Evolutionary conservation across 2,329 filamentous ascomycete genomes (phyloP).

Genomic region (Chaetomium strumarium): DNA sequence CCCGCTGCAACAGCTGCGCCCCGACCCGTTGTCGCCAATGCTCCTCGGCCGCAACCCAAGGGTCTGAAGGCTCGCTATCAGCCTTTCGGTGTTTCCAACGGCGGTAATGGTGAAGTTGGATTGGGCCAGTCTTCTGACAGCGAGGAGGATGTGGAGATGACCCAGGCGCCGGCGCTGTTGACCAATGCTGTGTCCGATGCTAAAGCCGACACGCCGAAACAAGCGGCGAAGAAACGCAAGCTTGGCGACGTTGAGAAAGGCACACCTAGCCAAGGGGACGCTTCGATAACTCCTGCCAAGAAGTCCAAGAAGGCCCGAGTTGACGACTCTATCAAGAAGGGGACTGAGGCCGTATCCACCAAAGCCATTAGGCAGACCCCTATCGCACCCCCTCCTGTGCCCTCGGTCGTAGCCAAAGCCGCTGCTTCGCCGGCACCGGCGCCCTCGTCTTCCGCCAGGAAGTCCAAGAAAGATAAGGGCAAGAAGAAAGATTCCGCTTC

Average conservation of each 20-base stretch:
- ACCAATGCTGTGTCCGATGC: conserved; percentile 9
- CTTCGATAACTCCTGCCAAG: conserved; percentile 25
- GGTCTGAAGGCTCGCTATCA: conserved; percentile 62
- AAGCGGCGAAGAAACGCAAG: conserved; percentile 37
- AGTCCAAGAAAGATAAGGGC: conserved; percentile 30
- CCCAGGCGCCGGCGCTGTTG: conserved; percentile 29
- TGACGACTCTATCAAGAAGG: conserved; percentile 10
- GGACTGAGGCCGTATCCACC: background rate
- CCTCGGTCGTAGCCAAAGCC: background rate
- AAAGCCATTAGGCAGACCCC: conserved; percentile 18
- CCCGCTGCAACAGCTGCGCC: background rate
- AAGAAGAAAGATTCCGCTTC: conserved; percentile 15
- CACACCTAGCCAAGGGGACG: conserved; percentile 16
- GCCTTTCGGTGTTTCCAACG: conserved; percentile 52
- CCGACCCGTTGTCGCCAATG: conserved; percentile 44
- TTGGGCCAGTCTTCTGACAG: conserved; percentile 38
- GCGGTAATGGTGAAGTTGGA: conserved; percentile 33
- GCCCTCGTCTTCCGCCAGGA: conserved; percentile 22
- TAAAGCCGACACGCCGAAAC: conserved; percentile 15
- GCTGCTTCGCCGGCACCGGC: background rate
- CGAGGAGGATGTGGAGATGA: conserved; percentile 43
- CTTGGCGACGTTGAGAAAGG: conserved; percentile 27
- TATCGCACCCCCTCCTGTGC: conserved; percentile 16
- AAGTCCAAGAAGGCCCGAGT: conserved; percentile 27
- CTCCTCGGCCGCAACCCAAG: conserved; percentile 58